Evolutionary conservation across 495 filamentous ascomycete species (phyloP), one percentile per base, ranked within the genome.

Genomic region (Entonaema liquescens): DNA sequence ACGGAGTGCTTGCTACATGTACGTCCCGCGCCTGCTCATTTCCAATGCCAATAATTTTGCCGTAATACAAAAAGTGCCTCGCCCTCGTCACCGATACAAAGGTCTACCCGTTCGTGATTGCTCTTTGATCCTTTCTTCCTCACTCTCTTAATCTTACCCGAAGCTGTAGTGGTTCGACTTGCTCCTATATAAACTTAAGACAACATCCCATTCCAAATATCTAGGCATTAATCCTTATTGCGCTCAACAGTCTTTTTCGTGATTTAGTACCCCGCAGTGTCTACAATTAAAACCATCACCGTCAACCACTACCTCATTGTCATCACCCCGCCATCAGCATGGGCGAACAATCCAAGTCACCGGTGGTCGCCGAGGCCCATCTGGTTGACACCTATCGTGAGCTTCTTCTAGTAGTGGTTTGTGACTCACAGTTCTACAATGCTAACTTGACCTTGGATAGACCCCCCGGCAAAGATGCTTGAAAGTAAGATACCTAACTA

Each of bases 311-410:
- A 11, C 26, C 49, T 33, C 11, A 7, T 33, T 6, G 15, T 11
- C 25, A 29, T 8, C 44, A 62, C 75, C 69, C 61, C 76, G 71
- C 67, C 67, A 71, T 80, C 81, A 83, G 59, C 72, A 95, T 95
- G 92, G 89, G 88, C 76, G 89, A 91, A 79, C 88, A 65, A 75
- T 78, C 84, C 68, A 86, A 87, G 78, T 81, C 84, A 76, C 83
- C 88, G 3, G 92, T 94, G 81, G 93, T 96, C 65, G 85, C 85
- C 53, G 93, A 97, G 83, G 91, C 93, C 74, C 92, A 95, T 80
- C 83, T 92, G 77, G 92, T 93, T 70, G 89, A 94, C 80, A 97
- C 92, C 15, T 95, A 88, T 83, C 90, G 92, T 88, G 69, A 79
- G 82, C 77, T 72, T 47, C 59, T 70, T 59, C 47, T 66, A 63